Conservation (phyloP, 2,329 filamentous ascomycete genomes). For the Fusarium equiseti region DNA sequence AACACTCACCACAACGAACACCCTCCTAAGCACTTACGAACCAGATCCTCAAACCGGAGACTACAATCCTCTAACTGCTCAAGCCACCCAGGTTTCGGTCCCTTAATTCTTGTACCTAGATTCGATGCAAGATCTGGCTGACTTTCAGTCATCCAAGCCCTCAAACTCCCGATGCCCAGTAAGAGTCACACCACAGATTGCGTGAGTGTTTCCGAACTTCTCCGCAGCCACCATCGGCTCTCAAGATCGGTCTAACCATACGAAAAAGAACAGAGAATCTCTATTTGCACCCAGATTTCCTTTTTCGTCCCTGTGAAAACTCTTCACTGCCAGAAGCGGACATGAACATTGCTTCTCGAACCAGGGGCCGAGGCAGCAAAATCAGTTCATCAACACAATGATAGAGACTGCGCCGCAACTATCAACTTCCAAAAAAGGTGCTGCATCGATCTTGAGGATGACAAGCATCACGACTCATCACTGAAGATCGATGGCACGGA, state of each 20-base stretch:
- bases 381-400: conserved; percentile 34
- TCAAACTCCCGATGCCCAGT: conserved; percentile 30
- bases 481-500: conserved; percentile 12
- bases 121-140: neutral
- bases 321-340: conserved; percentile 4
- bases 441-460: conserved; percentile 7
- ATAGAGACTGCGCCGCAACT: neutral
- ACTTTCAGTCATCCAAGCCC: conserved; percentile 6
- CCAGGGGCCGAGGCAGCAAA: conserved; percentile 13
- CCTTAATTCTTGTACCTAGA: neutral
- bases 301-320: conserved; percentile 8
- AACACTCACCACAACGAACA: neutral
- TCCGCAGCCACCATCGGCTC: conserved; percentile 14
- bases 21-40: conserved; percentile 1
- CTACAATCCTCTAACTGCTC: neutral
- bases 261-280: neutral
- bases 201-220: conserved; percentile 32
- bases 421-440: conserved; percentile 20
- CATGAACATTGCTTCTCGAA: conserved; percentile 22
- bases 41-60: neutral
- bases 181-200: conserved; percentile 38
- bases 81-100: neutral
- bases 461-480: conserved; percentile 3
- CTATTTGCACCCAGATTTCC: neutral
- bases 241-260: neutral